These are phyloP conservation scores for Pterocarpus macrocarpus DNA, from an alignment of 306 rosid genomes.

Conservation along the genomic window DNA sequence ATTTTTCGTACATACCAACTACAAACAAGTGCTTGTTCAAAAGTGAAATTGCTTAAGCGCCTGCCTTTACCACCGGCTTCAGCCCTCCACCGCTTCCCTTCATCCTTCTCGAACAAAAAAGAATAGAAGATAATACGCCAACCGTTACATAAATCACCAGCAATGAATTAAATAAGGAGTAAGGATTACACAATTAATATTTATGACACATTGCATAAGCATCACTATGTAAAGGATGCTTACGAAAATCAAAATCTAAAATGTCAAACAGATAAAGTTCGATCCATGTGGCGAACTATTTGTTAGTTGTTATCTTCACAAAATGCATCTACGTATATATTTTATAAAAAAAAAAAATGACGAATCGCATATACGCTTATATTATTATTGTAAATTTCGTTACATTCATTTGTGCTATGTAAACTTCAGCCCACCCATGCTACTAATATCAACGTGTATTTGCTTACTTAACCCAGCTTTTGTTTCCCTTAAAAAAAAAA, in stretches of 20 bases:
- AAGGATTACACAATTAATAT: conserved; percentile 17
- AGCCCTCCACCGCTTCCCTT: neutral
- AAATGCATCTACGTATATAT: conserved; percentile 15
- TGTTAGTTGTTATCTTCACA: conserved; percentile 28
- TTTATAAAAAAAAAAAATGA: too few species aligned
- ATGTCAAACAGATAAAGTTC: conserved; percentile 13
- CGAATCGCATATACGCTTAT: too few species aligned
- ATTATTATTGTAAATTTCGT: too few species aligned
- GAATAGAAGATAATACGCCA: conserved; percentile 15
- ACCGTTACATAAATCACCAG: conserved; percentile 21
- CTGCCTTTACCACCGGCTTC: neutral
- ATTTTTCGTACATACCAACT: neutral
- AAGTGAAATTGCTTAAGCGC: neutral
- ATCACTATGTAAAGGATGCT: conserved; percentile 6
- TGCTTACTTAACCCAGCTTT: too few species aligned
- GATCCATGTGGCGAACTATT: conserved; percentile 10
- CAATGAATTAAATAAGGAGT: conserved; percentile 38
- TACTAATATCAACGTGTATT: too few species aligned
- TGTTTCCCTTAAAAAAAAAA: too few species aligned
- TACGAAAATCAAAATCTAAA: neutral
- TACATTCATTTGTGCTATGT: too few species aligned
- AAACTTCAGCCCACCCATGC: too few species aligned
- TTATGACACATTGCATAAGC: conserved; percentile 12
- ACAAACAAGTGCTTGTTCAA: neutral
- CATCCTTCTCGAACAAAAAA: conserved; percentile 9